Evolutionary conservation across 768 basidiomycete genomes (phyloP).

Genomic region (Trametes meyenii): DNA sequence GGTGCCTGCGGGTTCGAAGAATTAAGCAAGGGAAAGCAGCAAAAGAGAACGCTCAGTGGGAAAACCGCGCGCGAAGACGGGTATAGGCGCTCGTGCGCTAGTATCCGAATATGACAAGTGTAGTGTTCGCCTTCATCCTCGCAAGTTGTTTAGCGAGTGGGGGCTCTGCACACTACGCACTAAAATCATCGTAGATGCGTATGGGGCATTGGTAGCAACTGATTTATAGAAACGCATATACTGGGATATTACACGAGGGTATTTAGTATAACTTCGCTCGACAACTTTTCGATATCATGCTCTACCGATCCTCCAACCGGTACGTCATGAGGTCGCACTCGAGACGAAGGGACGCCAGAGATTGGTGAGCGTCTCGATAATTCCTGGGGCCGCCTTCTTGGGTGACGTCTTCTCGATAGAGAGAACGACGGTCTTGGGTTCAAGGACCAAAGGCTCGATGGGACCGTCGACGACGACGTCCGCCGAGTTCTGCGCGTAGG

Average conservation of each 20-base stretch:
- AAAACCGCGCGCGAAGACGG: too few relatives aligned
- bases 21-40: too few relatives aligned
- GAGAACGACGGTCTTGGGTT: neutral
- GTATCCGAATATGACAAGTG: too few relatives aligned
- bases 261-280: neutral
- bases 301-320: neutral
- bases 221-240: too few relatives aligned
- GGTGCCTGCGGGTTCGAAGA: too few relatives aligned
- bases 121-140: too few relatives aligned
- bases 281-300: too few relatives aligned
- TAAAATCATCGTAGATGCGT: too few relatives aligned
- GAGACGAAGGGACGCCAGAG: neutral
- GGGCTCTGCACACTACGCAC: too few relatives aligned
- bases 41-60: too few relatives aligned
- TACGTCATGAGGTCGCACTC: neutral
- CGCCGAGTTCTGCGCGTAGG: slow-evolving; percentile 15
- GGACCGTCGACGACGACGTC: slow-evolving; percentile 1
- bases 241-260: neutral
- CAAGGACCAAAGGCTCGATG: slow-evolving; percentile 7
- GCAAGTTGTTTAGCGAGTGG: neutral
- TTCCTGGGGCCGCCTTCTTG: neutral
- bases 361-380: neutral
- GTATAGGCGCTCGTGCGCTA: too few relatives aligned
- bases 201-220: too few relatives aligned
- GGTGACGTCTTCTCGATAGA: slow-evolving; percentile 1